Evolutionary conservation across 2,329 filamentous ascomycete genomes (phyloP).

Genomic region (Fusarium tanahbumbuense): DNA sequence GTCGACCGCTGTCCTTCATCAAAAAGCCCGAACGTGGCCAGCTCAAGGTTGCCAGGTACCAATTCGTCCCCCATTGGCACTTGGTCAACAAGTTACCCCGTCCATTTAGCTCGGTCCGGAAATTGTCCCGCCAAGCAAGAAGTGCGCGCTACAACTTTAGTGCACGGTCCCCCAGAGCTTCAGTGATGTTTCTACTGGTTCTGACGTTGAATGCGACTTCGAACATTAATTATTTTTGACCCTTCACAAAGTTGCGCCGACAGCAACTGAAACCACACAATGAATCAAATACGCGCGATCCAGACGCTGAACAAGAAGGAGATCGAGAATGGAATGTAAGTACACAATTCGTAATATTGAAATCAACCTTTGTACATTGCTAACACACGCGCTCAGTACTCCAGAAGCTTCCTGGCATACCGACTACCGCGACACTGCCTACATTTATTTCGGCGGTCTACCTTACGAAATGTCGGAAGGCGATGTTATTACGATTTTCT

Average conservation of each 20-base stretch:
- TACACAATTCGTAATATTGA: slow-evolving; percentile 27
- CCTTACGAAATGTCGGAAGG: slow-evolving; percentile 94
- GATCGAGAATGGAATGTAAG: slow-evolving; percentile 86
- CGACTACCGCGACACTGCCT: slow-evolving; percentile 97
- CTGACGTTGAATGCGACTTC: slow-evolving; percentile 32
- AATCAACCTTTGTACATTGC: neutral
- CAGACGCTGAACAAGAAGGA: slow-evolving; percentile 94
- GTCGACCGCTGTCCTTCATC: slow-evolving; percentile 43
- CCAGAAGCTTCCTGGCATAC: slow-evolving; percentile 94
- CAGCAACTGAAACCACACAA: slow-evolving; percentile 54
- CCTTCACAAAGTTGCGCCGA: neutral
- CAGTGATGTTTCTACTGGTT: slow-evolving; percentile 22
- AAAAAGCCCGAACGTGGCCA: slow-evolving; percentile 41
- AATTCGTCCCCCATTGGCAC: slow-evolving; percentile 28
- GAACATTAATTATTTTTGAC: slow-evolving; percentile 7
- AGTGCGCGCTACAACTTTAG: slow-evolving; percentile 26
- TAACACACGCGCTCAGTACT: slow-evolving; percentile 62
- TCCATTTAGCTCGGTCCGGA: slow-evolving; percentile 49
- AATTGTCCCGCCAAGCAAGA: slow-evolving; percentile 50
- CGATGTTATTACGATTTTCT: slow-evolving; percentile 96
- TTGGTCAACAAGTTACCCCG: slow-evolving; percentile 14
- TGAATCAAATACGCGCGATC: slow-evolving; percentile 95
- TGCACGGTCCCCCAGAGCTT: slow-evolving; percentile 35
- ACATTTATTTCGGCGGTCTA: slow-evolving; percentile 94
- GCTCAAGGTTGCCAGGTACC: slow-evolving; percentile 36